Percentiles rank a stretch among this genome's conserved stretches.
These are phyloP conservation scores for Cornus controversa DNA, from an alignment of 148 eudicot species.

Conservation along the genomic window DNA sequence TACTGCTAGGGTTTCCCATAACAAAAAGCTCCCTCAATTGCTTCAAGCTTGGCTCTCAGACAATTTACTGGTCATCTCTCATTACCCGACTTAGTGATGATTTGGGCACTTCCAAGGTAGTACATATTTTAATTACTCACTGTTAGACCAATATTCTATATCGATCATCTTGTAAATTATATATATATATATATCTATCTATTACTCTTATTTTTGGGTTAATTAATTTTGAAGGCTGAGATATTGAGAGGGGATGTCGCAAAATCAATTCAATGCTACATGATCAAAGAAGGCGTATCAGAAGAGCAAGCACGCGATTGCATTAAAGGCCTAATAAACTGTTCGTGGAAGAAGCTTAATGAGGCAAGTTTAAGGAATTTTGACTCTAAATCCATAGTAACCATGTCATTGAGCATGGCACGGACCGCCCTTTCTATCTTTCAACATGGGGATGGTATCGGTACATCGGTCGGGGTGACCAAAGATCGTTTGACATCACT, in stretches of 20 bases:
- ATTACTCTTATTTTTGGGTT: neutral
- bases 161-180: no score
- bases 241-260: slow-evolving; percentile 20
- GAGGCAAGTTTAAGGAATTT: neutral
- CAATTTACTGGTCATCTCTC: slow-evolving; percentile 15
- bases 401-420: slow-evolving; percentile 21
- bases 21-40: neutral
- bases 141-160: no score
- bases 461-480: slow-evolving; percentile 9
- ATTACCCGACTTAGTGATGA: slow-evolving; percentile 13
- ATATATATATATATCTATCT: no score
- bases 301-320: slow-evolving; percentile 17
- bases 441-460: slow-evolving; percentile 23
- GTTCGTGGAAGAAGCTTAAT: slow-evolving; percentile 18
- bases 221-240: slow-evolving; percentile 9
- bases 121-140: neutral
- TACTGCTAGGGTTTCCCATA: neutral
- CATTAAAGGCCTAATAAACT: neutral
- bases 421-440: slow-evolving; percentile 15
- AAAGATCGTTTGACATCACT: slow-evolving; percentile 10
- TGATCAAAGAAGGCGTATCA: neutral
- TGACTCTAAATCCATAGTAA: neutral
- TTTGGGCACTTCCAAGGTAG: slow-evolving; percentile 22
- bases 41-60: neutral
- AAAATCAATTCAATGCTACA: slow-evolving; percentile 17